Evolutionary conservation across 2,329 filamentous ascomycete species (phyloP), one percentile per base, ranked within the genome.

Genomic region (Venturia asperata): DNA sequence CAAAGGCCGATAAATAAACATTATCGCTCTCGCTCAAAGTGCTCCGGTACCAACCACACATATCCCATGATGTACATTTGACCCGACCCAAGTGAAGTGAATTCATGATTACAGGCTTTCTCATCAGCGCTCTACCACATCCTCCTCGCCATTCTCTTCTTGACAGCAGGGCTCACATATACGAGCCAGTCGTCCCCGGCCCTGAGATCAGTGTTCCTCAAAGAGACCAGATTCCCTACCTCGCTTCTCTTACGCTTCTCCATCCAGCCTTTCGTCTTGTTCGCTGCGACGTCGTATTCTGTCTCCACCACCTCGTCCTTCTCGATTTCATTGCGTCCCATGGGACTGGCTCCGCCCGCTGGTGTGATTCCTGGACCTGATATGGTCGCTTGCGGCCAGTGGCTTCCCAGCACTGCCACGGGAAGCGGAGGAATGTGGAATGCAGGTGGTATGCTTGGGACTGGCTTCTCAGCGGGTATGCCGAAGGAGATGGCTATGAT

Each of bases 401-500:
- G 64, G 30, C 55, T 61, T 24, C 64, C 64, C 17, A 62, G 21
- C 17, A 65, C 55, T 56, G 47, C 11, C 21, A 24, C 30, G 5
- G 30, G 39, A 13, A 43, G 62, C 27, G 58, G 63, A 15, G 60
- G 43, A 15, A 63, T 52, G 15, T 62, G 64, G 45, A 66, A 66
- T 21, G 37, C 39, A 27, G 61, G 64, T 19, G 64, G 58, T 34
- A 63, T 56, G 61, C 27, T 45, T 30, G 42, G 30, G 17, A 63
- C 47, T 5, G 52, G 52, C 30, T 62, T 66, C 24, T 39, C 45
- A 15, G 21, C 27, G 1, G 19, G 21, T 17, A 41, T n/a, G 2
- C 41, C 41, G 27, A 66, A 66, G 64, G 60, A 63, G n/a, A 66
- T 52, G 58, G 64, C 64, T 43, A 66, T 55, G 27, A 66, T 60